Evolutionary conservation across 441 rosid genomes (phyloP).

Genomic region (Croton laevigatus): DNA sequence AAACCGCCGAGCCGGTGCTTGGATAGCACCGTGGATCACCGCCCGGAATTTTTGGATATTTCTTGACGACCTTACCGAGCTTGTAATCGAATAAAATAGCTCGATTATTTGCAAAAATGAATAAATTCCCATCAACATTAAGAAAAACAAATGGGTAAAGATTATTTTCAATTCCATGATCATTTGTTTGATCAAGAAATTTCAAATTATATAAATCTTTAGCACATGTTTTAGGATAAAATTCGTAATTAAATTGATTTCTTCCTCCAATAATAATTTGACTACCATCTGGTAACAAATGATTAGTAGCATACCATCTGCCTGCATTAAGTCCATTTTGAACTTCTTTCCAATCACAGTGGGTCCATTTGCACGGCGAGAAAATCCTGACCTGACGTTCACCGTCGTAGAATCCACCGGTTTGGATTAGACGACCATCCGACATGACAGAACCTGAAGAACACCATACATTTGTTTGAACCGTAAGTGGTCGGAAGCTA

Average conservation of each 20-base stretch:
- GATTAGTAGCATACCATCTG: slow-evolving; percentile 86
- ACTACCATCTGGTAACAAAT: slow-evolving; percentile 67
- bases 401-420: slow-evolving; percentile 88
- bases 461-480: slow-evolving; percentile 85
- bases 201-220: slow-evolving; percentile 28
- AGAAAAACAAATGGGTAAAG: slow-evolving; percentile 82
- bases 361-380: slow-evolving; percentile 38
- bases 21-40: slow-evolving; percentile 77
- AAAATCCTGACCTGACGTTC: slow-evolving; percentile 54
- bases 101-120: slow-evolving; percentile 75
- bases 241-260: slow-evolving; percentile 64
- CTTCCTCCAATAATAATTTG: slow-evolving; percentile 75
- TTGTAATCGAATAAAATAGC: slow-evolving; percentile 60
- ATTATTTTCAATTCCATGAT: slow-evolving; percentile 54
- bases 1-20: slow-evolving; percentile 77
- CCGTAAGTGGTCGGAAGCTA: slow-evolving; percentile 57
- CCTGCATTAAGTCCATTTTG: slow-evolving; percentile 43
- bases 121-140: slow-evolving; percentile 72
- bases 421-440: slow-evolving; percentile 68
- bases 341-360: slow-evolving; percentile 76
- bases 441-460: slow-evolving; percentile 76
- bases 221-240: slow-evolving; percentile 37
- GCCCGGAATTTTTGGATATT: slow-evolving; percentile 54
- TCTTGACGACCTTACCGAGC: slow-evolving; percentile 40
- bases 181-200: slow-evolving; percentile 56